Conservation (phyloP, 129 eudicot species). For the Centella asiatica region DNA sequence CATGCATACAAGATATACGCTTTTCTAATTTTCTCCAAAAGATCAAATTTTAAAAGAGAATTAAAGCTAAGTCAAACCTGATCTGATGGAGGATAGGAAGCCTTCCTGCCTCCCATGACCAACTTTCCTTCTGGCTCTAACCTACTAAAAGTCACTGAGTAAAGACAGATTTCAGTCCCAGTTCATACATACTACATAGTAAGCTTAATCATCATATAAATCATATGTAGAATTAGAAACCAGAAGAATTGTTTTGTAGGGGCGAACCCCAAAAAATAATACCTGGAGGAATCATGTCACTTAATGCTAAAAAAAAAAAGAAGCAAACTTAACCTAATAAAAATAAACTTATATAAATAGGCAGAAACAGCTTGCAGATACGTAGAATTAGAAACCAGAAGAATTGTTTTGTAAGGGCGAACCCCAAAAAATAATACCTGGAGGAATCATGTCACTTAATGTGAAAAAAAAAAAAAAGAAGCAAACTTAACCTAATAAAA, state of each 20-base stretch:
- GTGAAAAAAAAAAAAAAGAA: too few species aligned
- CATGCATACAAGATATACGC: too few species aligned
- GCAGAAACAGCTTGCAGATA: too few species aligned
- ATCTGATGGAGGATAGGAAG: constrained; percentile 34
- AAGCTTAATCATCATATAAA: neutral
- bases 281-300: neutral
- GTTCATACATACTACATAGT: constrained; percentile 7
- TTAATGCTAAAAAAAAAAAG: too few species aligned
- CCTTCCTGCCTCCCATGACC: constrained; percentile 79
- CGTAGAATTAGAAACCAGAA: neutral
- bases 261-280: neutral
- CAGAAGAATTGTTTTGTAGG: neutral
- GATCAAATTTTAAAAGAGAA: neutral
- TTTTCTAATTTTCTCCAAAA: neutral
- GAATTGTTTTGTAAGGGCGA: neutral
- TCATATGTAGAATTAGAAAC: neutral
- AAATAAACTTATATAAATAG: neutral
- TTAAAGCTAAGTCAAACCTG: constrained; percentile 31
- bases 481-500: neutral
- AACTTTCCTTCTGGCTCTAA: constrained; percentile 82
- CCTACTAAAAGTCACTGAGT: constrained; percentile 82
- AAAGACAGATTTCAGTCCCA: constrained; percentile 20
- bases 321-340: neutral
- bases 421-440: neutral
- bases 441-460: too few species aligned